Percentiles rank a stretch among this genome's conserved stretches.
Evolutionary conservation across 148 eudicot species (phyloP).

Genomic region (Dianthus caryophyllus): DNA sequence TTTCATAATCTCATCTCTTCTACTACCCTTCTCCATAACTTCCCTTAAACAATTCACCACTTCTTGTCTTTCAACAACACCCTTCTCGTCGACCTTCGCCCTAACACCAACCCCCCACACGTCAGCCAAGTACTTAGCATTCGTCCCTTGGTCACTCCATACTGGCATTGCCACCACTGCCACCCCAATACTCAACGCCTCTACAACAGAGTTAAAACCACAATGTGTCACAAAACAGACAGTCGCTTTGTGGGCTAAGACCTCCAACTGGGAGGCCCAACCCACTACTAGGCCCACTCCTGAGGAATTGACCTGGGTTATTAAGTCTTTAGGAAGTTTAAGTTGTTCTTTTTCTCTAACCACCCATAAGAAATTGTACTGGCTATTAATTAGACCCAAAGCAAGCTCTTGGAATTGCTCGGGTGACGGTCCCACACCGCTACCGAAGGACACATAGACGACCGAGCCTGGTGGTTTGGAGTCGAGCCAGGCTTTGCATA

Average conservation of each 20-base stretch:
- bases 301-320: conserved; percentile 10
- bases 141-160: conserved; percentile 57
- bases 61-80: conserved; percentile 33
- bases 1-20: conserved; percentile 31
- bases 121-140: conserved; percentile 53
- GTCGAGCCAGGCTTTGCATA: conserved; percentile 45
- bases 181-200: conserved; percentile 53
- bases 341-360: conserved; percentile 32
- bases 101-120: conserved; percentile 53
- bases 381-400: conserved; percentile 28
- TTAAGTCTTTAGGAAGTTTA: conserved; percentile 35
- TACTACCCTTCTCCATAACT: conserved; percentile 52
- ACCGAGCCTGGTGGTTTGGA: conserved; percentile 44
- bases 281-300: conserved; percentile 37
- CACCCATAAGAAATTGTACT: conserved; percentile 54
- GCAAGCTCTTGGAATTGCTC: conserved; percentile 56
- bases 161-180: conserved; percentile 48
- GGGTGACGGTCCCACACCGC: conserved; percentile 26
- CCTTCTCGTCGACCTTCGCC: conserved; percentile 31
- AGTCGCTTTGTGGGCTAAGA: conserved; percentile 36
- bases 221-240: conserved; percentile 63
- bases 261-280: conserved; percentile 64
- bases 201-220: conserved; percentile 59
- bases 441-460: conserved; percentile 61
- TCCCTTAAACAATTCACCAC: conserved; percentile 37